phyloP scores from a whole-genome alignment of 2,329 filamentous ascomycete genomes.

The Fusarium buharicum region DNA sequence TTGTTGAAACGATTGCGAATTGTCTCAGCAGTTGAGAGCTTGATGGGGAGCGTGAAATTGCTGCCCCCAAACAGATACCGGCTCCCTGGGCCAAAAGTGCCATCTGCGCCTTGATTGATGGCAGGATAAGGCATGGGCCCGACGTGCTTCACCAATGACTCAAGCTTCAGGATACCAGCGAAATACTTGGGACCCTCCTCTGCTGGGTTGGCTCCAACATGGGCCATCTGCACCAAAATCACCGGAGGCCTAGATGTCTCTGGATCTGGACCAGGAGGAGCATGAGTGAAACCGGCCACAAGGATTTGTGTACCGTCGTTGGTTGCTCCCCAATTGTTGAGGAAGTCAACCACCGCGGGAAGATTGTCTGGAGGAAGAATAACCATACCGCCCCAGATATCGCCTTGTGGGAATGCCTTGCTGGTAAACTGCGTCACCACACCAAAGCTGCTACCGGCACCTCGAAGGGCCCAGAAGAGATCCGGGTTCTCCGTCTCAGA shows the following conservation, averaged over 20 bases:
- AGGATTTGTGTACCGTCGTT: constrained; percentile 41
- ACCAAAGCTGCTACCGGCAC: constrained; percentile 57
- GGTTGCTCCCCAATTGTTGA: constrained; percentile 45
- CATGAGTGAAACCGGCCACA: constrained; percentile 28
- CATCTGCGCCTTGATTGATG: constrained; percentile 54
- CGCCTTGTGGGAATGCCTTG: constrained; percentile 46
- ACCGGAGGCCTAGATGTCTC: constrained; percentile 32
- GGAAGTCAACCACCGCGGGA: constrained; percentile 45
- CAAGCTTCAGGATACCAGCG: constrained; percentile 51
- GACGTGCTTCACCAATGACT: constrained; percentile 51
- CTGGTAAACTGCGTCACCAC: constrained; percentile 55
- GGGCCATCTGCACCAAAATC: constrained; percentile 31
- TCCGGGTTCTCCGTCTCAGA: constrained; percentile 56
- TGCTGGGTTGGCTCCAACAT: constrained; percentile 35
- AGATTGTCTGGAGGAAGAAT: constrained; percentile 44
- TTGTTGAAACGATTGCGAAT: constrained; percentile 32
- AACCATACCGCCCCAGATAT: constrained; percentile 48
- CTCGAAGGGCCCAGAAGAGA: constrained; percentile 56
- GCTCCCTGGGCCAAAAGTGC: constrained; percentile 50
- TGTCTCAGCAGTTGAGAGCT: constrained; percentile 36
- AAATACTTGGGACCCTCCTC: constrained; percentile 46
- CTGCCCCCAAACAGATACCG: constrained; percentile 55
- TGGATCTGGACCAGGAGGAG: constrained; percentile 36
- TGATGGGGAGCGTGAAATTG: constrained; percentile 55
- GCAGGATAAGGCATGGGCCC: constrained; percentile 54